Base-by-base conservation (phyloP, 139 green algal genomes). In the Desmodesmus armatus region DNA sequence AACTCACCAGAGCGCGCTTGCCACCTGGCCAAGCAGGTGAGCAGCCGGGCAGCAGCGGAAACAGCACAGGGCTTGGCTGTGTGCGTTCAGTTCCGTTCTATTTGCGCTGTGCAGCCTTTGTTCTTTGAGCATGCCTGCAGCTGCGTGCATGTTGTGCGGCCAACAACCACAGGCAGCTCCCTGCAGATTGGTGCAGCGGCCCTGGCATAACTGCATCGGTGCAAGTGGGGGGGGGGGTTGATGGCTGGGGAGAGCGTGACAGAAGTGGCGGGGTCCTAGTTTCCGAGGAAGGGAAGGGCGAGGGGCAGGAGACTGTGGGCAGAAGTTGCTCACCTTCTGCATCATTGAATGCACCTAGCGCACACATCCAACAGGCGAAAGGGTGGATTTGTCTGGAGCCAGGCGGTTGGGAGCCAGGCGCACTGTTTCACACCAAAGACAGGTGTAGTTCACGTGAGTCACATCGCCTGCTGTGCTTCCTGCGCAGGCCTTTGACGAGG, bases 401-500 rank as follows among this genome's bases (percentile, higher is more conserved):
- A n/a, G n/a, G n/a, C n/a, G n/a, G n/a, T n/a, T n/a, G n/a, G n/a
- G n/a, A n/a, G n/a, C n/a, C n/a, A n/a, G n/a, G n/a, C n/a, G n/a
- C n/a, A n/a, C n/a, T n/a, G n/a, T n/a, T n/a, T n/a, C n/a, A n/a
- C n/a, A n/a, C n/a, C n/a, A n/a, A n/a, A n/a, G n/a, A n/a, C n/a
- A n/a, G n/a, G n/a, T n/a, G n/a, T n/a, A n/a, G n/a, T n/a, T n/a
- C n/a, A n/a, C n/a, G n/a, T n/a, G n/a, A n/a, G n/a, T n/a, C n/a
- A n/a, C n/a, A n/a, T n/a, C n/a, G n/a, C 2, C 27, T 63, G 2
- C 63, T 79, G 70, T 40, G 70, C 33, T 66, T 11, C 97, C 62
- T 93, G 93, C 33, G 94, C 94, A 96, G 93, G 97, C 97, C 6
- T 99, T 99, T 89, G 97, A 99, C 80, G 97, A 99, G 91, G 97